Conservation (phyloP, 2,329 filamentous ascomycete species). For the Phialophora macrospora region DNA sequence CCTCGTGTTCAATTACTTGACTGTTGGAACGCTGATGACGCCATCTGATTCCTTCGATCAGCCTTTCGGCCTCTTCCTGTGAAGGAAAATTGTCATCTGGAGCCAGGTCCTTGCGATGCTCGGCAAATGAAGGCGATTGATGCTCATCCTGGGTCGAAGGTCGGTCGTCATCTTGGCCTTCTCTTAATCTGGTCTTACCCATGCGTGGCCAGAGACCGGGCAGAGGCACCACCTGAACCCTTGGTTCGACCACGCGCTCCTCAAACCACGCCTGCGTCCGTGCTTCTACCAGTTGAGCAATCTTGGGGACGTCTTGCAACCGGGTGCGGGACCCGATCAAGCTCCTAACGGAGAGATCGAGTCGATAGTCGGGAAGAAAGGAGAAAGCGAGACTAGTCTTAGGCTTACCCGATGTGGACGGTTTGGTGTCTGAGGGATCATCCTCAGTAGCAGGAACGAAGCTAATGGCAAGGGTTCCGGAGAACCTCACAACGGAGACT, state of each 20-base stretch:
- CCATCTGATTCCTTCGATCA: constrained; percentile 34
- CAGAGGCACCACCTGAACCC: constrained; percentile 68
- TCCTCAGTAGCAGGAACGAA: constrained; percentile 73
- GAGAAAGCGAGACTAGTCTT: constrained; percentile 90
- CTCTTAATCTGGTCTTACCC: constrained; percentile 53
- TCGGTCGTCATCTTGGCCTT: constrained; percentile 43
- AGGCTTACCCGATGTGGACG: constrained; percentile 60
- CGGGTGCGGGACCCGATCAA: constrained; percentile 67
- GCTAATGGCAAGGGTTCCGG: constrained; percentile 88
- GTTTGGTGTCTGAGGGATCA: constrained; percentile 39
- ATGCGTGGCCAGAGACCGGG: constrained; percentile 67
- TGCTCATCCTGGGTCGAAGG: constrained; percentile 35
- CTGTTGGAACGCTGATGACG: constrained; percentile 33
- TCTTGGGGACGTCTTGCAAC: constrained; percentile 69
- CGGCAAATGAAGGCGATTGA: constrained; percentile 26
- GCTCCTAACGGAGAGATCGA: constrained; percentile 68
- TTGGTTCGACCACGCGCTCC: constrained; percentile 67
- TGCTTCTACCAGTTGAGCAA: constrained; percentile 68
- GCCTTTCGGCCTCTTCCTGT: constrained; percentile 38
- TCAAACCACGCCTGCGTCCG: constrained; percentile 71
- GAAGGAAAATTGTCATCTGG: constrained; percentile 39
- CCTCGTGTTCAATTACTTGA: constrained; percentile 34
- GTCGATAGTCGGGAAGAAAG: constrained; percentile 70
- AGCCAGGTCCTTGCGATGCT: constrained; percentile 20
- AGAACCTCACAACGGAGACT: constrained; percentile 91